These are phyloP conservation scores for Colletotrichum melonis DNA, from an alignment of 2,329 filamentous ascomycete species.

Conservation along the genomic window DNA sequence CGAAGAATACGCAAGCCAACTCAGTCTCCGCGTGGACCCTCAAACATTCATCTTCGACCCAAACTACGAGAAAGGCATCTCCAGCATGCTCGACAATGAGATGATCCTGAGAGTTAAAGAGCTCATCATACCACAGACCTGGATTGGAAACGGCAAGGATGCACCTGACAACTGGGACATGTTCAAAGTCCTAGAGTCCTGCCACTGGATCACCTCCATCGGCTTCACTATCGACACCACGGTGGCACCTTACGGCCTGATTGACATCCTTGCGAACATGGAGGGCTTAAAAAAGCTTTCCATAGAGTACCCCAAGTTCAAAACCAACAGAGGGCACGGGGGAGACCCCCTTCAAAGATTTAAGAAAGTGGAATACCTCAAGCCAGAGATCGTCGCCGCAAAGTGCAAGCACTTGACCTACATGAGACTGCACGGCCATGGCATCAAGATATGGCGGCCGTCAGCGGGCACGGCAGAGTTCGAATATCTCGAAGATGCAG, in stretches of 20 bases:
- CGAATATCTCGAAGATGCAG: neutral
- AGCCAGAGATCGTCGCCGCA: neutral
- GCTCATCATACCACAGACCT: neutral
- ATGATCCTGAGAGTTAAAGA: neutral
- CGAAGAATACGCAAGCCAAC: neutral
- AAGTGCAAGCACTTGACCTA: neutral
- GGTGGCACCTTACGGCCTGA: neutral
- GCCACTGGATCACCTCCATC: neutral
- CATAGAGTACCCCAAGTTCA: neutral
- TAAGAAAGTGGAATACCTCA: neutral
- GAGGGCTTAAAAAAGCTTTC: neutral
- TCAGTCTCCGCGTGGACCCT: neutral
- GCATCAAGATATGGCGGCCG: neutral
- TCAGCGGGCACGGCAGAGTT: neutral
- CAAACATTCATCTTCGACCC: neutral
- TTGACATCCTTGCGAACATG: neutral
- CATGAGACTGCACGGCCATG: neutral
- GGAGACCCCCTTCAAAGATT: neutral
- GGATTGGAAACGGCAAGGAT: neutral
- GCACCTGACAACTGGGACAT: neutral
- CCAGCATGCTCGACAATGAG: no score
- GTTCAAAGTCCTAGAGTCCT: neutral
- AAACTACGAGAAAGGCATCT: no score
- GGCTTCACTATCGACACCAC: neutral
- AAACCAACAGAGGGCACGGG: neutral